phyloP scores from a whole-genome alignment of 1,284 basidiomycete genomes.

The Mycosarcoma mackinlayi region DNA sequence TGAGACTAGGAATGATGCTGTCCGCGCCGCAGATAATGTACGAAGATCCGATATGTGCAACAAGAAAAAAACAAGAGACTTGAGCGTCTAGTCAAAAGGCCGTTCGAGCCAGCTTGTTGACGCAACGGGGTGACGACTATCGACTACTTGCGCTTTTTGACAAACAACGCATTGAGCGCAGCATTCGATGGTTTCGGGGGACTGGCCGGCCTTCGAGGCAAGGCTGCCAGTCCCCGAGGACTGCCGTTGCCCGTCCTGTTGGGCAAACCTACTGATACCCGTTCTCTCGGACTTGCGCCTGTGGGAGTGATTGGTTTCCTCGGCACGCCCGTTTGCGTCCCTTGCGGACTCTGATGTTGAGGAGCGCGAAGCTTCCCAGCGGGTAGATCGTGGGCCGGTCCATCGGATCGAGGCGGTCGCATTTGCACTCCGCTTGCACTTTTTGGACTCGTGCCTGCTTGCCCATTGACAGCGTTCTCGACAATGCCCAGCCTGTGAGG shows the following conservation, averaged over 20 bases:
- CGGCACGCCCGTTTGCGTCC: slow-evolving; percentile 4
- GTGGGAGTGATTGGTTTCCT: slow-evolving; percentile 24
- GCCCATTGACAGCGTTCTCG: slow-evolving; percentile 3
- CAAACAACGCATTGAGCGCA: slow-evolving; percentile 45
- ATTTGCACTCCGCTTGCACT: slow-evolving; percentile 1
- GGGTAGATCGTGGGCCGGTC: slow-evolving; percentile 18
- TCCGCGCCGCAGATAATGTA: background rate
- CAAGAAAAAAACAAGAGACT: background rate
- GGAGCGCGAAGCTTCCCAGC: slow-evolving; percentile 21
- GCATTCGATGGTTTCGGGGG: slow-evolving; percentile 47
- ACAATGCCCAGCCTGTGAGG: background rate
- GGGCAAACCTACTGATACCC: slow-evolving; percentile 10
- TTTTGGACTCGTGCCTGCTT: slow-evolving; percentile 5
- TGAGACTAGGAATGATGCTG: background rate
- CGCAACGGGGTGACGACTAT: background rate
- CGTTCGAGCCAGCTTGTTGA: background rate
- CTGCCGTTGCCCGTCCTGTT: slow-evolving; percentile 13
- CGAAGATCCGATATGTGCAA: too few relatives aligned
- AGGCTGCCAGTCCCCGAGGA: slow-evolving; percentile 24
- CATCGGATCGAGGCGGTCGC: slow-evolving; percentile 16
- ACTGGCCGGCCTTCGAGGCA: slow-evolving; percentile 30
- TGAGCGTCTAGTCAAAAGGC: background rate
- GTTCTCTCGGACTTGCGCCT: slow-evolving; percentile 19
- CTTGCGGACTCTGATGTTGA: slow-evolving; percentile 21
- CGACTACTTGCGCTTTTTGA: slow-evolving; percentile 42